Base-by-base conservation (phyloP, 2,329 filamentous ascomycete species). In the Alternaria hordeiaustralica region DNA sequence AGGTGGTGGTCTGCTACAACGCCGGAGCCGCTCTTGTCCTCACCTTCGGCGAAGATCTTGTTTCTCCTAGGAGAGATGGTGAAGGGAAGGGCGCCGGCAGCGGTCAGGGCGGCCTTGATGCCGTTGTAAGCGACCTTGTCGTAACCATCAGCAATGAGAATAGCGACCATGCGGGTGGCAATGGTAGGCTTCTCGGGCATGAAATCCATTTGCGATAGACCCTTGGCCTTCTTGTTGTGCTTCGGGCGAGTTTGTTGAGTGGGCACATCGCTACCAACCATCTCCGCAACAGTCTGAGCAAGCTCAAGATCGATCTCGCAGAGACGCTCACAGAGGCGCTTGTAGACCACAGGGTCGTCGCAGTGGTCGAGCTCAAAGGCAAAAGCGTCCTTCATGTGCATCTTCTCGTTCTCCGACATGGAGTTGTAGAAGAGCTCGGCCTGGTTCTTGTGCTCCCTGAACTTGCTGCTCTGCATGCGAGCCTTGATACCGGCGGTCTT, bases 341-440 rank as follows among this genome's bases (percentile, higher is more conserved):
- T 87, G 78, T 94, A 95, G 0, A 96, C 92, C 10, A 91, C 78
- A 0, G 89, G 87, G 45, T 96, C 92, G 21, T 95, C 91, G 75
- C 92, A 96, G 78, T 95, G 92, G 73, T 94, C 91, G 1, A 96
- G 83, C 79, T 93, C 91, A 72, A 93, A 93, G 4, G 84, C 83
- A 11, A 92, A 84, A 0, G 90, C 88, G 36, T 82, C 82, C 26
- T 83, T 81, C 15, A 91, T 79, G 75, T 93, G 90, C 12, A 75
- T 73, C 80, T 91, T 89, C 79, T 95, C 92, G 4, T 88, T 82
- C 0, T 85, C 80, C 0, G 88, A 87, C 69, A 95, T 79, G 15
- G 90, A 94, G 82, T 95, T 95, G 82, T 89, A 95, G 82, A 96
- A 96, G 2, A 95, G 83, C 75, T 94, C 91, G 0, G 92, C 92